Evolutionary conservation across 139 green algal species (phyloP).

Genomic region (Micractinium conductrix): DNA sequence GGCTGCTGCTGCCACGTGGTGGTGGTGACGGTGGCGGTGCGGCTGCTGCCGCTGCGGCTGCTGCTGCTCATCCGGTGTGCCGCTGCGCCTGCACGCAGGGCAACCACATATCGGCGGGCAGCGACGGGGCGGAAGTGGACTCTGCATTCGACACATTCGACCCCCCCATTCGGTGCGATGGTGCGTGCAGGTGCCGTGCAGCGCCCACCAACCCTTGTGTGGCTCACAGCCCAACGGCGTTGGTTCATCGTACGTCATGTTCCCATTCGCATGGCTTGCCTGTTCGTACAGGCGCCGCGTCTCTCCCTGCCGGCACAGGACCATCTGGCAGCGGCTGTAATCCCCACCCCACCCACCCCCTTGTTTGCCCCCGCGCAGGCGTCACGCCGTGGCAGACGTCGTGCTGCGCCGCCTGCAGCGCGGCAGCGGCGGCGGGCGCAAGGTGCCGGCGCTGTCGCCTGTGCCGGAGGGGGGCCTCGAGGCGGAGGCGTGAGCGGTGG

Average conservation of each 20-base stretch:
- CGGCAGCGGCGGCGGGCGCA: not conserved
- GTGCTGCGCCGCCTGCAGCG: not conserved
- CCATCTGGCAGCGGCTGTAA: not conserved
- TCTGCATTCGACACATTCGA: conserved; percentile 13
- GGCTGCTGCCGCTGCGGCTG: too few species aligned
- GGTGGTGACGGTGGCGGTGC: too few species aligned
- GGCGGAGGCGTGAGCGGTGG: not conserved
- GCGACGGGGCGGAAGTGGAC: conserved; percentile 1
- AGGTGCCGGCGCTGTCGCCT: not conserved
- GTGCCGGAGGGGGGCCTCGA: not conserved
- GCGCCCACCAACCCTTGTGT: too few species aligned
- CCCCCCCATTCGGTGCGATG: not conserved
- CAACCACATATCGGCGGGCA: not conserved
- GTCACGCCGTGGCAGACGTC: conserved; percentile 8
- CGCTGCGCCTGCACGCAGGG: too few species aligned
- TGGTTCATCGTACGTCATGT: too few species aligned
- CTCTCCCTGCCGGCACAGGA: not conserved
- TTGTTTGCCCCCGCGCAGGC: not conserved
- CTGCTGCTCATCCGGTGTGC: too few species aligned
- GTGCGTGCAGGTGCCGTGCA: not conserved
- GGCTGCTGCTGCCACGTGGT: too few species aligned
- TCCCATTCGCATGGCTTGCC: not conserved
- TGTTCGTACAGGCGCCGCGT: not conserved
- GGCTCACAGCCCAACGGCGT: too few species aligned
- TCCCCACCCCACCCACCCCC: not conserved